Evolutionary conservation across 768 basidiomycete genomes (phyloP).

Genomic region (Chalciporus piperatus): DNA sequence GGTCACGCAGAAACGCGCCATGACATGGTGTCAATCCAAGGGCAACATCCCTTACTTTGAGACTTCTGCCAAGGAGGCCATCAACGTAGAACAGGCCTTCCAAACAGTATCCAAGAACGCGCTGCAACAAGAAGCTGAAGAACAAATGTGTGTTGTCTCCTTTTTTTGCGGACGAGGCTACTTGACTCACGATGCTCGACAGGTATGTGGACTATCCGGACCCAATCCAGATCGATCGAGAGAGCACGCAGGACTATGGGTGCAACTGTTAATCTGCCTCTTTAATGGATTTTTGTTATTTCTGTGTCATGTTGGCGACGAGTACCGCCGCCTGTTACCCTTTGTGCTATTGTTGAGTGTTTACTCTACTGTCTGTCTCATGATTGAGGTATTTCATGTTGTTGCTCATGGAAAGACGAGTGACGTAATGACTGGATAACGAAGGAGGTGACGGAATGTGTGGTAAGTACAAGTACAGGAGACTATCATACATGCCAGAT

Average conservation of each 20-base stretch:
- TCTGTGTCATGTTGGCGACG: conserved; percentile 25
- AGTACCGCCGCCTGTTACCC: conserved; percentile 31
- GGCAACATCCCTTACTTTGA: conserved; percentile 99
- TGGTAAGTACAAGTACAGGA: conserved; percentile 26
- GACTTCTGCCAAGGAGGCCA: conserved; percentile 99
- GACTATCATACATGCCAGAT: background rate
- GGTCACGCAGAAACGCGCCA: conserved; percentile 99
- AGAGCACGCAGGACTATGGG: conserved; percentile 86
- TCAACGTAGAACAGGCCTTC: conserved; percentile 99
- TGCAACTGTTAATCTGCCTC: conserved; percentile 73
- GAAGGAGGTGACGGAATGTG: background rate
- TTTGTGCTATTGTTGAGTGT: conserved; percentile 32
- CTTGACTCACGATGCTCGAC: conserved; percentile 16
- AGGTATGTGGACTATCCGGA: conserved; percentile 99
- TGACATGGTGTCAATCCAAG: conserved; percentile 99
- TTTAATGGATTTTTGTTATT: conserved; percentile 23
- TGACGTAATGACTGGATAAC: conserved; percentile 14
- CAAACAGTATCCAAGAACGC: conserved; percentile 99
- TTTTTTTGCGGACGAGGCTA: conserved; percentile 3
- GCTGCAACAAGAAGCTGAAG: conserved; percentile 94
- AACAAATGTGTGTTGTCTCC: conserved; percentile 69
- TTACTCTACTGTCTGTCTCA: conserved; percentile 29
- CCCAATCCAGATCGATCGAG: conserved; percentile 94
- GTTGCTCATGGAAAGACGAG: conserved; percentile 11
- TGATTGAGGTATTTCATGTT: conserved; percentile 25